These are phyloP conservation scores for Aegilops tauschii DNA, from an alignment of 176 grass and related monocot genomes.

Conservation along the genomic window DNA sequence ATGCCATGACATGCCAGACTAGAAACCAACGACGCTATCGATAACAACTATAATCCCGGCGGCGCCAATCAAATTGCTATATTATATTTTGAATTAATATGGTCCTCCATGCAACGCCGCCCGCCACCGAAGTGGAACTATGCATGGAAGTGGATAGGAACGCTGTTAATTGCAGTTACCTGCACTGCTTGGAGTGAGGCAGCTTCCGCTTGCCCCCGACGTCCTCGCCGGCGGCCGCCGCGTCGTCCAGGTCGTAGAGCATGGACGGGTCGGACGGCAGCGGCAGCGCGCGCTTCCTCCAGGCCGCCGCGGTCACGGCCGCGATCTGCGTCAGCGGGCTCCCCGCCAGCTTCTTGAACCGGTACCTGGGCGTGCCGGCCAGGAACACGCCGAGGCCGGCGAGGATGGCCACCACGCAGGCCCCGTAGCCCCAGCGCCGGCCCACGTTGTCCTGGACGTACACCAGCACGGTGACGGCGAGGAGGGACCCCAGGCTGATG, in stretches of 20 bases:
- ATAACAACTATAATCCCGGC: too few relatives aligned
- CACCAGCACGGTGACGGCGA: slow-evolving; percentile 49
- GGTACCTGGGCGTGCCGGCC: slow-evolving; percentile 36
- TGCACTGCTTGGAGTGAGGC: slow-evolving; percentile 42
- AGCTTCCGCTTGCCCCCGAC: slow-evolving; percentile 28
- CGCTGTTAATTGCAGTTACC: slow-evolving; percentile 2
- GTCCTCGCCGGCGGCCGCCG: slow-evolving; percentile 8
- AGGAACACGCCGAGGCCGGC: slow-evolving; percentile 40
- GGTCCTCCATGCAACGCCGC: too few relatives aligned
- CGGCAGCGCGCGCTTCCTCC: slow-evolving; percentile 38
- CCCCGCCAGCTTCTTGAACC: slow-evolving; percentile 58
- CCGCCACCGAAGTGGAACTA: too few relatives aligned
- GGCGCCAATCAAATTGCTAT: too few relatives aligned
- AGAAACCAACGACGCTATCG: too few relatives aligned
- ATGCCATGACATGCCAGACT: too few relatives aligned
- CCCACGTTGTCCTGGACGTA: slow-evolving; percentile 53
- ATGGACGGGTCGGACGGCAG: slow-evolving; percentile 29
- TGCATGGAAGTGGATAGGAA: too few relatives aligned
- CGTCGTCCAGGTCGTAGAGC: slow-evolving; percentile 34
- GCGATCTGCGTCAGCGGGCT: slow-evolving; percentile 54
- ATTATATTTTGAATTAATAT: too few relatives aligned
- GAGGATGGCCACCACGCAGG: slow-evolving; percentile 35
- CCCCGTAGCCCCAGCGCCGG: slow-evolving; percentile 47
- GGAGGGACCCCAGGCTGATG: slow-evolving; percentile 53
- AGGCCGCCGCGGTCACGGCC: slow-evolving; percentile 18